Conservation (phyloP, 139 green algal species). For the Deuterostichococcus epilithicus region DNA sequence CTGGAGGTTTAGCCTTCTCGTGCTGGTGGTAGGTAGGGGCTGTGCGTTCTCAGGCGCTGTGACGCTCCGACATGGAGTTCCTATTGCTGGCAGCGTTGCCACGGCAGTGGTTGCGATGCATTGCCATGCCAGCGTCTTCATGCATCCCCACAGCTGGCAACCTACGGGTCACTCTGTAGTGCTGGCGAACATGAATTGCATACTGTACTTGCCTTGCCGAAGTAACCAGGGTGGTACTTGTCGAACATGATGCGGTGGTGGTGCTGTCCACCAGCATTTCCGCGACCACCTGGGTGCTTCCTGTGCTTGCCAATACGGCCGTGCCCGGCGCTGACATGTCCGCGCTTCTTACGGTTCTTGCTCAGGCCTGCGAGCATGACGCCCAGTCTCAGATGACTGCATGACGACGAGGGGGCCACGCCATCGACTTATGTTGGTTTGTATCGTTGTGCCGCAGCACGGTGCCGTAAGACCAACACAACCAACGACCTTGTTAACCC, state of each 20-base stretch:
- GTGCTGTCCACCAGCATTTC: conserved; percentile 99
- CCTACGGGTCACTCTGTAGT: background rate
- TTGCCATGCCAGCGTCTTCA: background rate
- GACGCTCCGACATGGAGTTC: no score
- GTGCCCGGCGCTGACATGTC: conserved; percentile 96
- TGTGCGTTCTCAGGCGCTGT: no score
- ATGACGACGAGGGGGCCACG: no score
- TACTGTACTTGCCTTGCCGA: conserved; percentile 84
- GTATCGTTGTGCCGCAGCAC: no score
- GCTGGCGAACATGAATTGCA: background rate
- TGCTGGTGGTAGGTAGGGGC: background rate
- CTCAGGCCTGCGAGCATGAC: conserved; percentile 73
- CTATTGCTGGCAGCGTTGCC: no score
- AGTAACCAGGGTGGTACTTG: conserved; percentile 98
- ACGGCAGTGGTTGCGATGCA: no score
- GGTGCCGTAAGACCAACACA: no score
- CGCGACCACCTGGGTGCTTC: conserved; percentile 96
- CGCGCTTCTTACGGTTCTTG: conserved; percentile 98
- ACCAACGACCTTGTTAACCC: no score
- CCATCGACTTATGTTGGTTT: no score
- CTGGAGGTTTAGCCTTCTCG: background rate
- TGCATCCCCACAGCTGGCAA: background rate
- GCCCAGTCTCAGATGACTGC: no score
- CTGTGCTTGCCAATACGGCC: conserved; percentile 99
- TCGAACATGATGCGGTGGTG: conserved; percentile 99